Percentiles rank a stretch among this genome's conserved stretches.
phyloP scores from a whole-genome alignment of 805 yeast species.

The Kockiozyma suomiensis region DNA sequence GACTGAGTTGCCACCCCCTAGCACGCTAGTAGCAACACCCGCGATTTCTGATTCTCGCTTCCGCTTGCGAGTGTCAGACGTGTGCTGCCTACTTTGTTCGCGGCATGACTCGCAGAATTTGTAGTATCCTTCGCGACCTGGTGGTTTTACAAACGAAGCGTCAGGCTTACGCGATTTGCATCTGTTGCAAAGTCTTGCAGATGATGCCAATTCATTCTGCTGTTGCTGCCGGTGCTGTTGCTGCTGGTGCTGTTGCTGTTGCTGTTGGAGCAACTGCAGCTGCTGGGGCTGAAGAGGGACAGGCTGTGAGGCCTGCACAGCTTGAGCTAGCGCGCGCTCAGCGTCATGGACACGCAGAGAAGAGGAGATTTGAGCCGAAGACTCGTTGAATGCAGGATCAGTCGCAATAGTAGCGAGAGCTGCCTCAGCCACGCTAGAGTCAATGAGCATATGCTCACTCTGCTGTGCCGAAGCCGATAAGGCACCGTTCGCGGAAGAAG shows the following conservation, averaged over 20 bases:
- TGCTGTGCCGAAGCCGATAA: not conserved
- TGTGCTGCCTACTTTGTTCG: slow-evolving; percentile 30
- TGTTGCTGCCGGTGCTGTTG: not conserved
- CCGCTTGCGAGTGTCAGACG: slow-evolving; percentile 30
- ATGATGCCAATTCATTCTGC: not conserved
- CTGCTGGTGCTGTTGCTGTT: not conserved
- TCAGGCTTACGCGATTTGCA: slow-evolving; percentile 22
- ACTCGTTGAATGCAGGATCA: slow-evolving; percentile 13
- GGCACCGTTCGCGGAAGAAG: not conserved
- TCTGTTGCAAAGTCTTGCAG: slow-evolving; percentile 19
- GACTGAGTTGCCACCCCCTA: not conserved
- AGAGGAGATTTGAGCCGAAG: slow-evolving; percentile 14
- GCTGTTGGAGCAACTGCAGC: not conserved
- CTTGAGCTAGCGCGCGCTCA: slow-evolving; percentile 7
- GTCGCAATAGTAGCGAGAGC: slow-evolving; percentile 17
- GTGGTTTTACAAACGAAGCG: slow-evolving; percentile 19
- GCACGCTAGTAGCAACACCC: slow-evolving; percentile 2
- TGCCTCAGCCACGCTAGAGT: slow-evolving; percentile 13
- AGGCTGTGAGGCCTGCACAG: slow-evolving; percentile 7
- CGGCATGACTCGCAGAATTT: slow-evolving; percentile 30
- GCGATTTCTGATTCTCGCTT: slow-evolving; percentile 21
- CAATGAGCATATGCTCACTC: not conserved
- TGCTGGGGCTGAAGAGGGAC: not conserved
- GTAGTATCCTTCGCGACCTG: slow-evolving; percentile 27
- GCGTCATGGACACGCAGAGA: slow-evolving; percentile 14